Evolutionary conservation across 805 yeast genomes (phyloP).

Genomic region (Spencermartinsiella europaea): DNA sequence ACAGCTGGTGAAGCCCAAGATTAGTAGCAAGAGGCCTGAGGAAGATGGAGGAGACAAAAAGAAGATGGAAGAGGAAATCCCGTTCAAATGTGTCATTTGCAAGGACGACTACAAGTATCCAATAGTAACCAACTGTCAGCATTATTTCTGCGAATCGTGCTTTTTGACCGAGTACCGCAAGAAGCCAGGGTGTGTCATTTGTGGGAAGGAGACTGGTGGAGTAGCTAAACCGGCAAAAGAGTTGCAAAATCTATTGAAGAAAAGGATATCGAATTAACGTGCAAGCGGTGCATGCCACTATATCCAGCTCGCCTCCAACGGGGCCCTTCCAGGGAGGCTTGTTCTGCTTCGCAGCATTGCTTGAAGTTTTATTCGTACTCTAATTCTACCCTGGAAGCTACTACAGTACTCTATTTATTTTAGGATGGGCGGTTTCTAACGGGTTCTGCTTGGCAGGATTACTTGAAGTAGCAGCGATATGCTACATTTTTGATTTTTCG

Average conservation of each 20-base stretch:
- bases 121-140: conserved; percentile 55
- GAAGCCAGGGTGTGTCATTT: conserved; percentile 48
- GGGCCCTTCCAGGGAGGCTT: too few species aligned
- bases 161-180: conserved; percentile 44
- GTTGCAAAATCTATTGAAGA: conserved; percentile 8
- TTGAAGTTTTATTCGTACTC: too few species aligned
- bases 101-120: conserved; percentile 50
- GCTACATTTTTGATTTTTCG: too few species aligned
- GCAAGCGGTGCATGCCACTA: too few species aligned
- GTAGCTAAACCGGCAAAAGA: conserved; percentile 48
- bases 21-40: not conserved
- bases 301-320: too few species aligned
- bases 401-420: too few species aligned
- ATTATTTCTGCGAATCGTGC: conserved; percentile 60
- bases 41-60: conserved; percentile 8
- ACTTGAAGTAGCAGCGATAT: too few species aligned
- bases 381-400: too few species aligned
- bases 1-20: conserved; percentile 20
- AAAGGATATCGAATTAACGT: too few species aligned
- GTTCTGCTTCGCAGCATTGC: too few species aligned
- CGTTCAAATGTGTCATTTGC: conserved; percentile 62
- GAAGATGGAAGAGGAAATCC: conserved; percentile 32
- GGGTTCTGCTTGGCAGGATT: too few species aligned
- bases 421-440: too few species aligned
- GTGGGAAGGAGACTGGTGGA: conserved; percentile 59